A percentile compares a stretch with the other conserved stretches of the same genome.
Conservation (phyloP, 208 protist genomes). For the Leptomonas pyrrhocoris region DNA sequence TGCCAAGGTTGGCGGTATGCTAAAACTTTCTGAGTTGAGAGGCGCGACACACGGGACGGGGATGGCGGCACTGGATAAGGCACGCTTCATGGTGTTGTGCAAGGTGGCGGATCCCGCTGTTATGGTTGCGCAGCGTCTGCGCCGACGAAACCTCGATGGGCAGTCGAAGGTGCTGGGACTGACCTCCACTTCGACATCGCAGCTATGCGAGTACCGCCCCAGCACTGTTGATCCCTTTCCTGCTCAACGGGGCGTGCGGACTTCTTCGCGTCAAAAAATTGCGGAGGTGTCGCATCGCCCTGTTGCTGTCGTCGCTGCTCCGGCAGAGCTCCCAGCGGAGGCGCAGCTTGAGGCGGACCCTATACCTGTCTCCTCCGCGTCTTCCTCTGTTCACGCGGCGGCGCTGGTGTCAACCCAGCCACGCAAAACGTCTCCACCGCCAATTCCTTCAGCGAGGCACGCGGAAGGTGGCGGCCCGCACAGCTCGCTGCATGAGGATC, state of each 20-base stretch:
- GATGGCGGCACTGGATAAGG: not conserved
- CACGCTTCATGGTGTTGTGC: conserved; percentile 32
- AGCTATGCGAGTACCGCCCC: not conserved
- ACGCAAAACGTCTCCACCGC: not conserved
- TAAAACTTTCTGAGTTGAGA: no score
- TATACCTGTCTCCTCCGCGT: not conserved
- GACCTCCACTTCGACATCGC: not conserved
- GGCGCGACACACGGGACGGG: no score
- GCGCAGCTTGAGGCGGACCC: no score
- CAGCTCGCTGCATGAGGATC: conserved; percentile 11
- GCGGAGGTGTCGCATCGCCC: not conserved
- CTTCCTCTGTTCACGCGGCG: not conserved
- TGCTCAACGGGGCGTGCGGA: not conserved
- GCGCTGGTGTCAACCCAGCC: not conserved
- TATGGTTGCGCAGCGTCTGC: conserved; percentile 4
- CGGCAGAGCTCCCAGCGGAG: not conserved
- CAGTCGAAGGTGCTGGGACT: not conserved
- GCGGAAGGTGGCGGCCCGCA: not conserved
- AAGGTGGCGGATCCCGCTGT: conserved; percentile 4
- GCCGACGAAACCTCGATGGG: conserved; percentile 1
- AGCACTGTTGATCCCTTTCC: not conserved
- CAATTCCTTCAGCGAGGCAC: not conserved
- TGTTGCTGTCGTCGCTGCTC: not conserved
- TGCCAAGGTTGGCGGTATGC: not conserved
- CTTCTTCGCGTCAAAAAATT: not conserved